Percentiles rank a stretch among this genome's conserved stretches.
phyloP scores from a whole-genome alignment of 331 rosid genomes.

The Spiraea crenata region DNA sequence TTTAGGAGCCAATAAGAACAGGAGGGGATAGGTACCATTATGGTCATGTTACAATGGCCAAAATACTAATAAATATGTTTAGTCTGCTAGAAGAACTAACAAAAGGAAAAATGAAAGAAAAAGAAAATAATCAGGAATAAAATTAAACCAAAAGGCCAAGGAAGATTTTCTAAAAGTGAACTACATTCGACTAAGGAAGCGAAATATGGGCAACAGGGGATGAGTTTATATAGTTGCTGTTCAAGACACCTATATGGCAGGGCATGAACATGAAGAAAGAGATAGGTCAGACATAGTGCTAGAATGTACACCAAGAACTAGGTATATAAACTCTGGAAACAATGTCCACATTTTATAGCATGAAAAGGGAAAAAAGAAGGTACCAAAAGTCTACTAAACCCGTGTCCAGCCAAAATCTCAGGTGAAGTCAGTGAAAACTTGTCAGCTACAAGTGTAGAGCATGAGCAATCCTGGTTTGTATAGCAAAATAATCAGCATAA shows the following conservation, averaged over 20 bases:
- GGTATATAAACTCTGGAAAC: neutral
- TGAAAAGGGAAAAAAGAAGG: conserved; percentile 3
- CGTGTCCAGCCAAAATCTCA: conserved; percentile 59
- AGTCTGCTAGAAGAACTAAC: neutral
- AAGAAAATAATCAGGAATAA: neutral
- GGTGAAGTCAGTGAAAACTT: conserved; percentile 60
- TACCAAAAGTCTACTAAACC: conserved; percentile 81
- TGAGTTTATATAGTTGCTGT: neutral
- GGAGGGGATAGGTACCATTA: neutral
- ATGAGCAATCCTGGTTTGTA: conserved; percentile 60
- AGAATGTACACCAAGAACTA: neutral
- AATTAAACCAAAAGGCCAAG: neutral
- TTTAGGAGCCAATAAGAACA: neutral
- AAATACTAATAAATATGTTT: neutral
- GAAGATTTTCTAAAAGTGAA: neutral
- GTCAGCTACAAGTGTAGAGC: conserved; percentile 69
- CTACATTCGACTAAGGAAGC: neutral
- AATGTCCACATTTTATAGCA: neutral
- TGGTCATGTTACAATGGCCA: neutral
- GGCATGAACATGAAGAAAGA: neutral
- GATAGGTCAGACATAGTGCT: neutral
- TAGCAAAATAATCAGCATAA: neutral
- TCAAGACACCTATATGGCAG: conserved; percentile 1
- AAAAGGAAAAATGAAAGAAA: neutral
- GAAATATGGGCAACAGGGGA: neutral